Conservation (phyloP, 768 basidiomycete species). For the Gymnopilus junonius region DNA sequence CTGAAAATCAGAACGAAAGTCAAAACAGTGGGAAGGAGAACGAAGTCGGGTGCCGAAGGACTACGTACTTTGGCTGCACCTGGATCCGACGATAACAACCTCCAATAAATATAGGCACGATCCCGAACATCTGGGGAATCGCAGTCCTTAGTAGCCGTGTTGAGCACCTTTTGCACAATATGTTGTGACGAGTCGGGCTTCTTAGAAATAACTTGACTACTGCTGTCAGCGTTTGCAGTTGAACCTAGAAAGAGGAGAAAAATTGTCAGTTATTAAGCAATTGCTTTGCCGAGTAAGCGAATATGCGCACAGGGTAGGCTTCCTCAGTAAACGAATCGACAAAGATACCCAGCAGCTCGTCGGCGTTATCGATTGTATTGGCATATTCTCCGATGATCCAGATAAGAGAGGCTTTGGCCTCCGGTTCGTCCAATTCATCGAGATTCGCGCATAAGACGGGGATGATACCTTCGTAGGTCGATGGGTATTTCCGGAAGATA, state of each 20-base stretch:
- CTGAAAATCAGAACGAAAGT: slow-evolving; percentile 27
- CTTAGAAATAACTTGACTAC: slow-evolving; percentile 97
- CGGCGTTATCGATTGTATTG: slow-evolving; percentile 96
- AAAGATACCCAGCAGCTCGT: slow-evolving; percentile 87
- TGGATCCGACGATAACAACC: slow-evolving; percentile 91
- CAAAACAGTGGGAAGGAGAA: not conserved
- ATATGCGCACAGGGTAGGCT: slow-evolving; percentile 72
- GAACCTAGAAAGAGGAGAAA: slow-evolving; percentile 45
- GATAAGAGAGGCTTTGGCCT: slow-evolving; percentile 96
- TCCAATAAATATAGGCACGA: slow-evolving; percentile 98
- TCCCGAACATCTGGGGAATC: slow-evolving; percentile 97
- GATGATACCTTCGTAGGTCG: slow-evolving; percentile 95
- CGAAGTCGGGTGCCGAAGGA: not conserved
- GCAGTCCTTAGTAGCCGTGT: slow-evolving; percentile 95
- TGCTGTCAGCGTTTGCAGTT: slow-evolving; percentile 86
- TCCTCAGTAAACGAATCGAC: slow-evolving; percentile 95
- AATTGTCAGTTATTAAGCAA: not conserved
- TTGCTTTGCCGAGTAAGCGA: not conserved
- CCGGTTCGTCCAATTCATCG: slow-evolving; percentile 96
- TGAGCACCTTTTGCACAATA: slow-evolving; percentile 89
- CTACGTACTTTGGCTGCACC: slow-evolving; percentile 85
- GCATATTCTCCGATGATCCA: slow-evolving; percentile 99
- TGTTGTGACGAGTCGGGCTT: slow-evolving; percentile 93
- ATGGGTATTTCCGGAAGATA: slow-evolving; percentile 97
- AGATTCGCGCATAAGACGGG: slow-evolving; percentile 93